Evolutionary conservation across 139 green algal species (phyloP), one percentile per base, ranked within the genome.

Genomic region (Nannochloris sp.): DNA sequence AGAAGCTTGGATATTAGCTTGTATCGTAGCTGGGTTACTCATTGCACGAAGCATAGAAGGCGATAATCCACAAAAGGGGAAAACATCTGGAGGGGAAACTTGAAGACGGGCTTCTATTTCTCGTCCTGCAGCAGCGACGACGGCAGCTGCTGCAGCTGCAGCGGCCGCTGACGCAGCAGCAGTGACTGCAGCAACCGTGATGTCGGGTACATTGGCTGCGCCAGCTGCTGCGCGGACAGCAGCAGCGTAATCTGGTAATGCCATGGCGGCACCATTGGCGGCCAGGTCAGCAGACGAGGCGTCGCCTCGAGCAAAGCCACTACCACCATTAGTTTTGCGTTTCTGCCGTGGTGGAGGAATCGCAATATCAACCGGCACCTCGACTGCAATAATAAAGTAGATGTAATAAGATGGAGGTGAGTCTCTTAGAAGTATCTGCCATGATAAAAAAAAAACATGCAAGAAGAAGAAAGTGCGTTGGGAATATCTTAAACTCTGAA

Each of bases 271-370:
- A 35, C n/a, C n/a, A n/a, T 53, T 53, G 8, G 10, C 24, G 19
- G 23, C 44, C 9, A n/a, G 44, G 19, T 53, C 19, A 53, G 44
- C 24, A 19, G 44, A n/a, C 7, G 44, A n/a, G 12, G 23, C 13
- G 54, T 63, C 29, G 64, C 57, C 12, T 56, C 46, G 12, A 61
- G 51, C 0, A 69, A 60, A 13, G 66, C 62, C n/a, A 53, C 59
- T 27, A 64, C 59, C 0, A 37, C 36, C 46, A 47, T 29, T 30
- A 29, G 45, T 55, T 23, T 92, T 95, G 47, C 83, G 77, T 76
- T 96, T 97, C 24, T 85, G 87, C 14, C 91, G 67, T 0, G 91
- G 90, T 3, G 91, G 91, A 2, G 91, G 91, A 47, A 96, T 91
- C 37, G 68, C 60, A 53, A 95, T 69, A 54, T 75, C 69, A 2